phyloP scores from a whole-genome alignment of 768 basidiomycete genomes.

The Phylloporus arenicola region DNA sequence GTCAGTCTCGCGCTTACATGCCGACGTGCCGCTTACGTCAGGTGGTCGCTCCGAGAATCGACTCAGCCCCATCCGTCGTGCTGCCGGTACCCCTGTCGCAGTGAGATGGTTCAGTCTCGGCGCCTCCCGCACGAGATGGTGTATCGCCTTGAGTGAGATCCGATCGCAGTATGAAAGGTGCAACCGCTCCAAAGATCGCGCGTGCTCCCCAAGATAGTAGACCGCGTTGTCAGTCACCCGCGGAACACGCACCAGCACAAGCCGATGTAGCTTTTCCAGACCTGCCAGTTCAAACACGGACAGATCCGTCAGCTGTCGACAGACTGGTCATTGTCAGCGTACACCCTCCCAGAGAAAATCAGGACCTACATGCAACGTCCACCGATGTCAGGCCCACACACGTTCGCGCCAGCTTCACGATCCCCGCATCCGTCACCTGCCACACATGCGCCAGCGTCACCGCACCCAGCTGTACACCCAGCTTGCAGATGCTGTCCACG shows the following conservation, averaged over 20 bases:
- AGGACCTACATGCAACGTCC: slow-evolving; percentile 74
- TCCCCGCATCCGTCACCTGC: slow-evolving; percentile 72
- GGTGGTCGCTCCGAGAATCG: slow-evolving; percentile 76
- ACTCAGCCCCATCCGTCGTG: slow-evolving; percentile 62
- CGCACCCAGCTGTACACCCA: slow-evolving; percentile 73
- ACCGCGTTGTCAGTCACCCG: slow-evolving; percentile 83
- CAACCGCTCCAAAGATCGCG: slow-evolving; percentile 63
- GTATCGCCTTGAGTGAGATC: slow-evolving; percentile 70
- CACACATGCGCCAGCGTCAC: slow-evolving; percentile 76
- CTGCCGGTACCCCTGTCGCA: slow-evolving; percentile 72
- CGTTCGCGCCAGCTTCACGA: slow-evolving; percentile 60
- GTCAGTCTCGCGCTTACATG: slow-evolving; percentile 1
- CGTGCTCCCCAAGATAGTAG: slow-evolving; percentile 72
- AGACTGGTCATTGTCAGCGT: slow-evolving; percentile 47
- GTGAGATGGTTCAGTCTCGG: slow-evolving; percentile 66
- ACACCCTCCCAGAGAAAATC: slow-evolving; percentile 12
- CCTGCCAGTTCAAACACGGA: slow-evolving; percentile 74
- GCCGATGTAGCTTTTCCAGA: slow-evolving; percentile 62
- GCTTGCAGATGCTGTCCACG: slow-evolving; percentile 59
- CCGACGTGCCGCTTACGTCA: slow-evolving; percentile 36
- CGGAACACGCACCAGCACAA: slow-evolving; percentile 76
- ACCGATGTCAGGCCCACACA: slow-evolving; percentile 75
- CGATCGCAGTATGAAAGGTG: slow-evolving; percentile 85
- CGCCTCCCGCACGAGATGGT: slow-evolving; percentile 58
- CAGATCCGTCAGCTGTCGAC: slow-evolving; percentile 79